A percentile compares a stretch with the other conserved stretches of the same genome.
Conservation (phyloP, 306 rosid genomes). For the Rosa multiflora region DNA sequence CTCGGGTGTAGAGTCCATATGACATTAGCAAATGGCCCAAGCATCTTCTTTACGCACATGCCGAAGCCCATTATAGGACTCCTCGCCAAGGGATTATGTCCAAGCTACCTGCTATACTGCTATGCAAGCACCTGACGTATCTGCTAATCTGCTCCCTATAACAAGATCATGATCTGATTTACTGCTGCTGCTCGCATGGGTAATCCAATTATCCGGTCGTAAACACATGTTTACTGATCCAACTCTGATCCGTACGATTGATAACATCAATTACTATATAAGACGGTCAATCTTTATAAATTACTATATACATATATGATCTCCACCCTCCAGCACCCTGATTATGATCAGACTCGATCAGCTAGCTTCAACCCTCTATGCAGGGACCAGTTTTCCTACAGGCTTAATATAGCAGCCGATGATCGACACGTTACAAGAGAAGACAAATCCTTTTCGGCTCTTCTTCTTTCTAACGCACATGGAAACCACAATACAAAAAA, state of each 20-base stretch:
- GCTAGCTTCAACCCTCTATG: not conserved
- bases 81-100: not conserved
- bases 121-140: slow-evolving; percentile 4
- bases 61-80: not conserved
- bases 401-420: not conserved
- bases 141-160: slow-evolving; percentile 13
- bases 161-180: not conserved
- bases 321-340: not conserved
- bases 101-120: not conserved
- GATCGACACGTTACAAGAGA: not conserved
- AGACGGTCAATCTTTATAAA: not conserved
- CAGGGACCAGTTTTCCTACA: not conserved
- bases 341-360: not conserved
- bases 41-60: not conserved
- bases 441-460: not conserved
- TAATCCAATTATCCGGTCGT: not conserved
- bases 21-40: not conserved
- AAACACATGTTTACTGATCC: not conserved
- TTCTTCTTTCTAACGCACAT: slow-evolving; percentile 8
- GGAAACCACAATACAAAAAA: not conserved
- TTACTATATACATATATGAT: not conserved
- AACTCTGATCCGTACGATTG: not conserved
- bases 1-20: not conserved
- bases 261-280: not conserved
- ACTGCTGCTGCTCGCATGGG: not conserved